Evolutionary conservation across 371 early-diverging fungal genomes (phyloP), one percentile per base, ranked within the genome.

Genomic region (Mortierella polycephala): DNA sequence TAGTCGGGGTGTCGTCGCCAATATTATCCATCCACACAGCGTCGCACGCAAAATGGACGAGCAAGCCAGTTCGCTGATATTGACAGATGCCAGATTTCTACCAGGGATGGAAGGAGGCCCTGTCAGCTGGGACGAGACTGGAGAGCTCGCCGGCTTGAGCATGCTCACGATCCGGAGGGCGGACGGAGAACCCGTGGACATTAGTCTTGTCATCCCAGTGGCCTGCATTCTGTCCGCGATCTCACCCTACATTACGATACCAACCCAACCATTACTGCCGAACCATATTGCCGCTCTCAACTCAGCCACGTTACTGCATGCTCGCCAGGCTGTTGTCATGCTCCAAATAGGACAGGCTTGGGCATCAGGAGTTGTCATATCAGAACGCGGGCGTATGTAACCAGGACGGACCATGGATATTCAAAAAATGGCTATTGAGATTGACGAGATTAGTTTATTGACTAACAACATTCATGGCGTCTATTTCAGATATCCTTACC

Each of bases 31-130:
- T 20, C 76, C 71, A 2, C 42, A 71, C 39, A 73, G 82, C 4
- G 82, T 69, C 2, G 73, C 82, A 1, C 65, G 73, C 45, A 50
- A 73, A 14, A 69, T 64, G 4, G 71, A 81, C 13, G 60, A 70
- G 50, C 74, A 71, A 23, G 72, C 73, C 45, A 71, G 58, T 42
- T 71, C 76, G 5, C 61, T 81, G 1, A 61, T 75, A 21, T 30
- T 81, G 63, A 81, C 76, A 16, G 82, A 81, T 23, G 76, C 73
- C 37, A 75, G 73, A 60, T 73, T 76, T 40, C 49, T 81, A 21
- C 82, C 82, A 13, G 82, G 82, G 7, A 81, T 81, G 82, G 82
- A 81, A 37, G 82, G 82, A 21, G 82, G 76, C 18, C 66, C 77
- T 23, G 75, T 75, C 40, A 75, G 75, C 62, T 75, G 72, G 82